Percentiles rank a stretch among this genome's conserved stretches.
phyloP scores from a whole-genome alignment of 768 basidiomycete species.

The Kondoa subrosea region DNA sequence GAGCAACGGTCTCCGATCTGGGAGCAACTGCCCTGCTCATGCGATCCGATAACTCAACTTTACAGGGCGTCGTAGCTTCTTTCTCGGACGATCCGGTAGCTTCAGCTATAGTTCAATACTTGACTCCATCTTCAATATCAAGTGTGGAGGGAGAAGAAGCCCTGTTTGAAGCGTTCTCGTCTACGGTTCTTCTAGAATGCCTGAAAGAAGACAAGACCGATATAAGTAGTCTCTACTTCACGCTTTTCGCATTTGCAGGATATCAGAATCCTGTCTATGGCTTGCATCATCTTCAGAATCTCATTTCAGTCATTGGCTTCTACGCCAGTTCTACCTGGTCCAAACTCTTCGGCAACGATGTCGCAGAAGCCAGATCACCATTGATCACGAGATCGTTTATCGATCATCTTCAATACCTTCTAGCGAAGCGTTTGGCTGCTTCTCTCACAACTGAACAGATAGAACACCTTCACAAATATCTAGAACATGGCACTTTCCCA shows the following conservation, averaged over 20 bases:
- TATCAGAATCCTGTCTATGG: background rate
- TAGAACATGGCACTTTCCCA: background rate
- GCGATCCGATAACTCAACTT: conserved; percentile 41
- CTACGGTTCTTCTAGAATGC: conserved; percentile 46
- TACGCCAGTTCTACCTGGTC: background rate
- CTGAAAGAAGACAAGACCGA: conserved; percentile 64
- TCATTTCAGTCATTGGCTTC: background rate
- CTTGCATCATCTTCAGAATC: background rate
- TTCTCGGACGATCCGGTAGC: conserved; percentile 68
- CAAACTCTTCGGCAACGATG: background rate
- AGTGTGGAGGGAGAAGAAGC: conserved; percentile 11
- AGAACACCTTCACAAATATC: background rate
- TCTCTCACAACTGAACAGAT: background rate
- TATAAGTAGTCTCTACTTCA: conserved; percentile 12
- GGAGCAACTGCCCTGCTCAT: conserved; percentile 43
- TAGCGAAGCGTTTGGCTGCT: background rate
- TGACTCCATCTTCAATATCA: conserved; percentile 42
- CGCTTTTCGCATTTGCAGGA: background rate
- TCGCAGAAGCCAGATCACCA: background rate
- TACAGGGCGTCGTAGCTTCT: conserved; percentile 69
- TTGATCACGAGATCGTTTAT: conserved; percentile 4
- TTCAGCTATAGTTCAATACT: conserved; percentile 62
- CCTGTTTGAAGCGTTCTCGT: conserved; percentile 24
- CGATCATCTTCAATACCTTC: background rate
- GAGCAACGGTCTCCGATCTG: conserved; percentile 73